Percentiles rank a stretch among this genome's conserved stretches.
Evolutionary conservation across 495 filamentous ascomycete genomes (phyloP).

Genomic region (Neurospora terricola): DNA sequence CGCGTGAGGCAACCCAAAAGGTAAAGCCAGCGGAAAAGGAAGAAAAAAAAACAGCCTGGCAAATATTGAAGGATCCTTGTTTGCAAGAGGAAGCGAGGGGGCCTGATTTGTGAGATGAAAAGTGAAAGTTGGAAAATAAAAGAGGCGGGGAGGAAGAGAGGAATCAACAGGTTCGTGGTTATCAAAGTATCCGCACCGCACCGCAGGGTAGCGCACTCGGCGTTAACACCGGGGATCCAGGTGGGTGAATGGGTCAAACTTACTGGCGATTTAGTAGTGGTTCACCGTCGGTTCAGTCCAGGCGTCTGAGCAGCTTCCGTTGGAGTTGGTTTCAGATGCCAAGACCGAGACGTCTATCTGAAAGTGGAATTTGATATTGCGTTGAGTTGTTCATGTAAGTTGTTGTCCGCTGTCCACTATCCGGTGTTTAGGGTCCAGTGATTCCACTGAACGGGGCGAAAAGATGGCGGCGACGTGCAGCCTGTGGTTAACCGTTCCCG

Average conservation of each 20-base stretch:
- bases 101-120: background rate
- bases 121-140: background rate
- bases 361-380: background rate
- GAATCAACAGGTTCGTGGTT: background rate
- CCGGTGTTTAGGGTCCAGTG: background rate
- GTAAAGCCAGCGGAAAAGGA: background rate
- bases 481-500: background rate
- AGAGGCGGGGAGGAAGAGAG: constrained; percentile 1
- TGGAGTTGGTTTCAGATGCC: background rate
- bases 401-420: background rate
- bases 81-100: background rate
- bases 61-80: background rate
- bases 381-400: background rate
- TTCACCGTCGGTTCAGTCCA: background rate
- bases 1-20: background rate
- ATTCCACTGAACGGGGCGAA: background rate
- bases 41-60: background rate
- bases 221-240: background rate
- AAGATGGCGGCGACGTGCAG: constrained; percentile 7
- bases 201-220: background rate
- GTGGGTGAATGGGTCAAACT: background rate
- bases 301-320: background rate
- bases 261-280: background rate
- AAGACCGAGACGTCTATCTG: background rate
- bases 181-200: background rate